Evolutionary conservation across 805 yeast genomes (phyloP), one percentile per base, ranked within the genome.

Genomic region (Jamesozyma jinghongensis): DNA sequence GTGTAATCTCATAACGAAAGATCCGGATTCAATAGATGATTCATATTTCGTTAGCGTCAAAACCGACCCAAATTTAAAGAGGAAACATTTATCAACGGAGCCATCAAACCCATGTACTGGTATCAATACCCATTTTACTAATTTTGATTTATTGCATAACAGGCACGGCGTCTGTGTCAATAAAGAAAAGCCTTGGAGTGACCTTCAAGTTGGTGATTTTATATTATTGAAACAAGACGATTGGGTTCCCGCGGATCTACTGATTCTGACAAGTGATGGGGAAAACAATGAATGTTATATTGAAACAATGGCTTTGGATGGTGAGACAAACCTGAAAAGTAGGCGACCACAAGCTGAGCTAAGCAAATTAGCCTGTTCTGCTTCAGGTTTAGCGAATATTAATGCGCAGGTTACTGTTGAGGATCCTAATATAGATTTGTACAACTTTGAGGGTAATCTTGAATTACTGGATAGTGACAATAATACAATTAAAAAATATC

Each of bases 241-340:
- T 45, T 84, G 95, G 83, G 73, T 90, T 5, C 98, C 99, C 0
- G 96, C 97, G 0, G 99, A 92, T 64, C 55, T 92, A 2, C 57
- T 92, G 2, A 52, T 92, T 2, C 56, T 92, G 32, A 73, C 88
- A 1, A 76, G 86, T 3, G 73, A 73, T 38, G 79, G 78, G 3
- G 60, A 62, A 30, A 75, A 77, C 30, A 73, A 72, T 46, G 87
- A 81, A 31, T 74, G 79, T 42, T 85, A 76, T 48, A 78, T 88
- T 16, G 99, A 92, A 60, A 92, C 99, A 1, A 87, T 90, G 90
- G 98, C 95, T 1, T 69, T 92, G 37, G 98, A 92, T 62, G 99
- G 99, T 38, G 98, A 92, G 61, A 92, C 97, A 0, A 90, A 87
- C 56, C 68, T 92, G 45, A 92, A 92, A 59, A 71, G 84, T 6